phyloP scores from a whole-genome alignment of 352 stramenopile genomes.

The Sclerospora graminicola region DNA sequence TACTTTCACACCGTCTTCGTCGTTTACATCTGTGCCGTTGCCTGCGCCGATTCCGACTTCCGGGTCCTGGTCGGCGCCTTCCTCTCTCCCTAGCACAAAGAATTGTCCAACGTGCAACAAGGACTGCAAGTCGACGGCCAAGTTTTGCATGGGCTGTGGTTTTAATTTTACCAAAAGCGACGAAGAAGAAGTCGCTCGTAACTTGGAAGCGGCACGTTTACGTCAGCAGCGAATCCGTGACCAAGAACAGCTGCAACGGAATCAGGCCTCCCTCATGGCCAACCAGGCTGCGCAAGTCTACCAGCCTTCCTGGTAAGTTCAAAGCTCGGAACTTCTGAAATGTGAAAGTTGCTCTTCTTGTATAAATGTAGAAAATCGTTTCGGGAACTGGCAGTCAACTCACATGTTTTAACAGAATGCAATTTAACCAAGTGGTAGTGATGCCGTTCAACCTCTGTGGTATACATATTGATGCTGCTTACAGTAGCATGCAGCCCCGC shows the following conservation, averaged over 20 bases:
- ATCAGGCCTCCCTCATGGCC: conserved; percentile 57
- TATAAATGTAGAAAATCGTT: conserved; percentile 15
- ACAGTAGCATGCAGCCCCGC: too few species aligned
- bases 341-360: conserved; percentile 5
- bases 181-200: conserved; percentile 67
- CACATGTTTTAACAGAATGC: not conserved
- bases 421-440: too few species aligned
- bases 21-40: conserved; percentile 36
- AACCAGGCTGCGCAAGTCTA: conserved; percentile 41
- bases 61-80: conserved; percentile 22
- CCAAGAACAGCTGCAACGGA: conserved; percentile 48
- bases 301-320: conserved; percentile 25
- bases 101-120: conserved; percentile 54
- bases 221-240: conserved; percentile 38
- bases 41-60: conserved; percentile 46
- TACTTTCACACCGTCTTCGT: conserved; percentile 15
- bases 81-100: conserved; percentile 34
- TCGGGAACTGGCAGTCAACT: conserved; percentile 2
- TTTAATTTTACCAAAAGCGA: conserved; percentile 73
- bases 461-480: too few species aligned
- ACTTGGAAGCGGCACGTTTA: conserved; percentile 50
- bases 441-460: too few species aligned
- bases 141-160: conserved; percentile 75
- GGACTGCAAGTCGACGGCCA: conserved; percentile 63
- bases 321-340: not conserved